phyloP scores from a whole-genome alignment of 768 basidiomycete genomes.

The Xerocomus brunneocitrinus region DNA sequence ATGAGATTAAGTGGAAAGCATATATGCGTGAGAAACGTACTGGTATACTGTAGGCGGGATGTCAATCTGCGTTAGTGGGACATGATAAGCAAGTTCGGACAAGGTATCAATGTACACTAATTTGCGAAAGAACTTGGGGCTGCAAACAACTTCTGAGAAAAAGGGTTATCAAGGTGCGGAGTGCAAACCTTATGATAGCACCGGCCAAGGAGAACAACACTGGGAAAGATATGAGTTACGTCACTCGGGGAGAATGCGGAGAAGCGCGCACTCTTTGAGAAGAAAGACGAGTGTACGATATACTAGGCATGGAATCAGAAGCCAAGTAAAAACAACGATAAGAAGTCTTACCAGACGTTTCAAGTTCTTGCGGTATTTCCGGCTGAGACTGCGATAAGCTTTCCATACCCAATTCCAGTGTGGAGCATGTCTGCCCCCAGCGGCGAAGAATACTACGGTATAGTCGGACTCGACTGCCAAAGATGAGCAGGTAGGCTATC shows the following conservation, averaged over 20 bases:
- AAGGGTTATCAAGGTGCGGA: not conserved
- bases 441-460: constrained; percentile 82
- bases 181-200: constrained; percentile 73
- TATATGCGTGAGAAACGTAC: constrained; percentile 40
- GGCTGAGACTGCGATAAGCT: constrained; percentile 72
- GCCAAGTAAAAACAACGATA: not conserved
- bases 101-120: constrained; percentile 71
- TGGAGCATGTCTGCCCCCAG: constrained; percentile 69
- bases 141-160: constrained; percentile 24
- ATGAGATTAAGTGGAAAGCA: not conserved
- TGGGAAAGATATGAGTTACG: constrained; percentile 28
- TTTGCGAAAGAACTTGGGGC: constrained; percentile 89
- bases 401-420: constrained; percentile 93
- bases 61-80: constrained; percentile 86
- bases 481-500: not conserved
- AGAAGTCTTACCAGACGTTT: constrained; percentile 62
- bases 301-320: constrained; percentile 44
- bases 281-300: constrained; percentile 84
- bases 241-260: not conserved
- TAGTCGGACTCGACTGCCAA: constrained; percentile 83
- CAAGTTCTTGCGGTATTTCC: constrained; percentile 85
- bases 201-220: constrained; percentile 89
- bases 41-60: constrained; percentile 79
- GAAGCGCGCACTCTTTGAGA: constrained; percentile 67
- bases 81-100: constrained; percentile 68